Conservation (phyloP, 208 protist species). For the Acanthamoeba comandoni region DNA sequence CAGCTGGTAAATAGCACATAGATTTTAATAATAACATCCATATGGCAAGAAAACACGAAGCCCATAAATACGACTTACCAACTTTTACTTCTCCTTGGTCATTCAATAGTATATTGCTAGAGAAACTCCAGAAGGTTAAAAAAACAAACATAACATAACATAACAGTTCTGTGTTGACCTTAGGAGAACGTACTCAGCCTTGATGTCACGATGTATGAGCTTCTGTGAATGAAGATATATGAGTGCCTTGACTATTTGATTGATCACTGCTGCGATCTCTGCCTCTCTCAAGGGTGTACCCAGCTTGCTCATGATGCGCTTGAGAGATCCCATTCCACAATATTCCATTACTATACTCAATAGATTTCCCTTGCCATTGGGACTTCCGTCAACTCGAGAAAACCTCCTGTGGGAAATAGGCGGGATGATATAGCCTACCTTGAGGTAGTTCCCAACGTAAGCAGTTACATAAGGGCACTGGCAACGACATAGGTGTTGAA, state of each 20-base stretch:
- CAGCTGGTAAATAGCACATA: neutral
- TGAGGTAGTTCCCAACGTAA: constrained; percentile 50
- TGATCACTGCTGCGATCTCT: constrained; percentile 63
- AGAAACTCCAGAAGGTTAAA: neutral
- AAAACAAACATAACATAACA: neutral
- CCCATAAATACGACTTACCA: neutral
- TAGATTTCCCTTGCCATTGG: constrained; percentile 4
- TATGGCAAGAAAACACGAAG: neutral
- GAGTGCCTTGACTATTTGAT: constrained; percentile 51
- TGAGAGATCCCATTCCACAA: constrained; percentile 41
- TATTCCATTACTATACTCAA: constrained; percentile 61
- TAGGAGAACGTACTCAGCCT: constrained; percentile 56
- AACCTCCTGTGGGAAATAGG: too few relatives aligned
- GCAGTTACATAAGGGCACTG: constrained; percentile 45
- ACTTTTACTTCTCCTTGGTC: constrained; percentile 18
- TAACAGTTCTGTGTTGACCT: too few relatives aligned
- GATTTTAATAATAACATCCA: too few relatives aligned
- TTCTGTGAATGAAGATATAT: constrained; percentile 26
- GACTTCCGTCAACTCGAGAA: too few relatives aligned
- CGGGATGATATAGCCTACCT: too few relatives aligned
- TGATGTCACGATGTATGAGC: constrained; percentile 62
- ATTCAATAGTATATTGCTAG: constrained; percentile 57
- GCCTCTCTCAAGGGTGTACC: constrained; percentile 15
- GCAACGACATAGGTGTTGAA: constrained; percentile 30
- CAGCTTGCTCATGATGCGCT: constrained; percentile 60